Evolutionary conservation across 2,329 filamentous ascomycete species (phyloP), one percentile per base, ranked within the genome.

Genomic region (Plectosphaerella sp.): DNA sequence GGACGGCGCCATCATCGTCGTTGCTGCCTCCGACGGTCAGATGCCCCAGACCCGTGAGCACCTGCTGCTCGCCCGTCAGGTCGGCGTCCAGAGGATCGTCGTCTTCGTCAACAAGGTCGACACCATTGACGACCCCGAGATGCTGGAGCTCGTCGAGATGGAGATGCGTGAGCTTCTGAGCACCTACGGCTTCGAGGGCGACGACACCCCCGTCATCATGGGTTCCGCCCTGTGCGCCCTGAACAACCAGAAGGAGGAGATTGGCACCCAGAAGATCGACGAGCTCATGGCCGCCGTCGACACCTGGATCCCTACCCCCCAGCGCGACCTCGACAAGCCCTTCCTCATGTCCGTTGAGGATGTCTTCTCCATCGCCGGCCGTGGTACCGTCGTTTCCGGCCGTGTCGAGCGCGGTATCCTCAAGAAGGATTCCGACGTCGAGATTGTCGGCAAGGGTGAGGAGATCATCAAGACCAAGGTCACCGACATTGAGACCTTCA

Each of bases 101-200:
- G 95, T 99, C 63, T 99, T 99, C 72, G 94, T 99, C 75, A 99
- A 99, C 89, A 99, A 99, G 84, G 83, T 97, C 70, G 94, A 99
- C 72, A 90, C 91, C 60, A 85, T 99, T 58, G 93, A 97, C 63
- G 94, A 99, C 79, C 89, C 90, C 57, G 94, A 99, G 77, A 99
- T 99, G 94, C 84, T 99, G 85, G 94, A 99, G 79, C 89, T 99
- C 54, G 94, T 99, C 70, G 94, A 99, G 84, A 96, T 99, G 88
- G 94, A 99, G 80, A 99, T 99, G 94, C 91, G 94, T 67, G 94
- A 99, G 78, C 86, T 99, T 52, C 87, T 99, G 55, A 84, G 68
- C 66, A 87, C 86, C 63, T 99, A 99, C 74, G 92, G 91, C 57
- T 99, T 99, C 72, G 94, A 99, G 76, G 94, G 94, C 63, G 95